Percentiles rank a stretch among this genome's conserved stretches.
These are phyloP conservation scores for Anthracocystis panici-leucophaei DNA, from an alignment of 1,284 basidiomycete genomes.

Conservation along the genomic window DNA sequence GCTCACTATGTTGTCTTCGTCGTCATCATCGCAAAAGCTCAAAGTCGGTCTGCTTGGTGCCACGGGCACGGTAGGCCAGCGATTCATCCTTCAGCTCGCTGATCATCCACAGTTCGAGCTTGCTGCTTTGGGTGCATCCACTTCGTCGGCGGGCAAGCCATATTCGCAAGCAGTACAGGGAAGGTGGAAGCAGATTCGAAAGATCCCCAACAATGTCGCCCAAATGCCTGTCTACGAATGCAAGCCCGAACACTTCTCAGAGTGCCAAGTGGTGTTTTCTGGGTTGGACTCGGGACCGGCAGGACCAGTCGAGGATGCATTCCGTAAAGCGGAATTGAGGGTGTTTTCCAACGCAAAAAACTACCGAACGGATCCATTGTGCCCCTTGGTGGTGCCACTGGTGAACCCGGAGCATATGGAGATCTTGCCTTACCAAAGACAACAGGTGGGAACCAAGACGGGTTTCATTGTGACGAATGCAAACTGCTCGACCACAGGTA, in stretches of 20 bases:
- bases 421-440: constrained; percentile 84
- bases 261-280: constrained; percentile 91
- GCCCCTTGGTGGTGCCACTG: constrained; percentile 97
- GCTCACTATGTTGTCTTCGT: constrained; percentile 13
- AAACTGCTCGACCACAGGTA: constrained; percentile 96
- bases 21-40: constrained; percentile 71
- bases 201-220: constrained; percentile 79
- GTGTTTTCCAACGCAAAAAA: constrained; percentile 99
- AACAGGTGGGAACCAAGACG: constrained; percentile 74
- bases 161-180: constrained; percentile 78
- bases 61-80: constrained; percentile 76
- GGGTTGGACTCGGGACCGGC: constrained; percentile 94
- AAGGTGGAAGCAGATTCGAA: constrained; percentile 89
- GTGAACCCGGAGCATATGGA: constrained; percentile 90
- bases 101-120: constrained; percentile 91
- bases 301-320: constrained; percentile 90
- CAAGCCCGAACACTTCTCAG: constrained; percentile 80
- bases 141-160: constrained; percentile 85
- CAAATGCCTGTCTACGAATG: constrained; percentile 84
- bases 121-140: constrained; percentile 88
- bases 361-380: constrained; percentile 89
- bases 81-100: constrained; percentile 88
- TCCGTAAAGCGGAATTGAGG: constrained; percentile 86
- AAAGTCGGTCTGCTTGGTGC: constrained; percentile 95
- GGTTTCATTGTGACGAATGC: constrained; percentile 99